phyloP scores from a whole-genome alignment of 495 filamentous ascomycete species.

The Penicillium lividum region DNA sequence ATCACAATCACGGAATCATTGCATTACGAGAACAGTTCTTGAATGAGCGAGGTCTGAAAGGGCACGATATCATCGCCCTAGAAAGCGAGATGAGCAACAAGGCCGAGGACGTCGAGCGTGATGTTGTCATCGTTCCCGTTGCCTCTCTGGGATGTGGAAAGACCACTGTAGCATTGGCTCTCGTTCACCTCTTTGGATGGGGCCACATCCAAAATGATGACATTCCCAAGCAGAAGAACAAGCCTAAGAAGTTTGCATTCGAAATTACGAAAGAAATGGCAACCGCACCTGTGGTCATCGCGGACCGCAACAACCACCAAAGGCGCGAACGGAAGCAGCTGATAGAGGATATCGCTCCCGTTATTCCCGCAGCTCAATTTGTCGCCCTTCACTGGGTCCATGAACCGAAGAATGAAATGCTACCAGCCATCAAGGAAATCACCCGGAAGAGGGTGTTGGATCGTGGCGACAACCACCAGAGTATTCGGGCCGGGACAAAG shows the following conservation, averaged over 20 bases:
- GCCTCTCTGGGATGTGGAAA: constrained; percentile 96
- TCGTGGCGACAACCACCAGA: constrained; percentile 96
- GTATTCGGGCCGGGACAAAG: constrained; percentile 78
- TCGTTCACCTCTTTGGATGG: constrained; percentile 85
- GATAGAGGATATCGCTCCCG: constrained; percentile 69
- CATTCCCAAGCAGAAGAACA: constrained; percentile 71
- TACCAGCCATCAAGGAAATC: constrained; percentile 66
- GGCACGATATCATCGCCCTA: constrained; percentile 76
- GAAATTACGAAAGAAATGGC: constrained; percentile 62
- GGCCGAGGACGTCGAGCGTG: constrained; percentile 48
- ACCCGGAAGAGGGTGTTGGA: constrained; percentile 76
- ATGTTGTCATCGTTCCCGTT: constrained; percentile 80
- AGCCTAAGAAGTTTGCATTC: constrained; percentile 70
- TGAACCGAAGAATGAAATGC: constrained; percentile 57
- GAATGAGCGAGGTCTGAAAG: constrained; percentile 74
- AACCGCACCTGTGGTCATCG: constrained; percentile 70
- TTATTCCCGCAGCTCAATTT: constrained; percentile 62
- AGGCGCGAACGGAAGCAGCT: constrained; percentile 83
- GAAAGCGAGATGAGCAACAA: constrained; percentile 45
- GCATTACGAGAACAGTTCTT: constrained; percentile 84
- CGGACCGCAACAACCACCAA: constrained; percentile 93
- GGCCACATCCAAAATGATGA: constrained; percentile 97
- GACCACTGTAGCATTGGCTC: constrained; percentile 84
- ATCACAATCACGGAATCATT: constrained; percentile 95
- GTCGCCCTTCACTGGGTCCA: constrained; percentile 96